Conservation (phyloP, 257 asterid species). For the Thymus mandschuricus region DNA sequence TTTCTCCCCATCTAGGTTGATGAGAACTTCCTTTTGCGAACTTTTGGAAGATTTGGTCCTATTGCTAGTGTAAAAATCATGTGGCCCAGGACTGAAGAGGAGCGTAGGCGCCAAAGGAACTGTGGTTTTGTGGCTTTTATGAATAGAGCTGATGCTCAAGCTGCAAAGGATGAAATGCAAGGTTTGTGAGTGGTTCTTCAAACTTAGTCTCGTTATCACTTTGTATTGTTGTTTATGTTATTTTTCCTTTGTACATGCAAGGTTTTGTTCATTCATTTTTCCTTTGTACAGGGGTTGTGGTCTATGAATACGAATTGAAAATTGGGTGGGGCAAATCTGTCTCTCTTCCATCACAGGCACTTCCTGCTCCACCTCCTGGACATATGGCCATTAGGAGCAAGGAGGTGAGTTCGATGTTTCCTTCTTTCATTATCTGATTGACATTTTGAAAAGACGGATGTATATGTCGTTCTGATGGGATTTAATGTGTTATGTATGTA, state of each 20-base stretch:
- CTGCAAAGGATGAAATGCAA: conserved; percentile 98
- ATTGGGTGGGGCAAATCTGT: conserved; percentile 99
- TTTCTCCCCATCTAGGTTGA: conserved; percentile 61
- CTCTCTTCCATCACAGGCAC: conserved; percentile 97
- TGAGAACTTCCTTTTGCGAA: conserved; percentile 89
- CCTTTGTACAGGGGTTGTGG: conserved; percentile 74
- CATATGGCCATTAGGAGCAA: conserved; percentile 98
- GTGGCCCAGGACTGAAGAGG: conserved; percentile 99
- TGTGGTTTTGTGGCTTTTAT: conserved; percentile 98
- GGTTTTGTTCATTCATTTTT: not conserved
- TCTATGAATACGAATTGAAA: conserved; percentile 91
- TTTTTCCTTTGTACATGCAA: not conserved
- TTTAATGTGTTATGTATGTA: not conserved
- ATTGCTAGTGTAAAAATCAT: conserved; percentile 96
- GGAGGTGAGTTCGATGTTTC: conserved; percentile 58
- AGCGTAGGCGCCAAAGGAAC: conserved; percentile 78
- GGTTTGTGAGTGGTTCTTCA: conserved; percentile 45
- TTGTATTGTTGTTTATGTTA: not conserved
- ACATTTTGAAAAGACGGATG: not conserved
- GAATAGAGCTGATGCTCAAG: conserved; percentile 93
- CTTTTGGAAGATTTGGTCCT: conserved; percentile 98
- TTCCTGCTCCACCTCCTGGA: conserved; percentile 99
- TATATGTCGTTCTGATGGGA: not conserved
- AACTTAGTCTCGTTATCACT: not conserved
- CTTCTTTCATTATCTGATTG: not conserved